Evolutionary conservation across 2,329 filamentous ascomycete genomes (phyloP).

Genomic region (Fusarium staphyleae): DNA sequence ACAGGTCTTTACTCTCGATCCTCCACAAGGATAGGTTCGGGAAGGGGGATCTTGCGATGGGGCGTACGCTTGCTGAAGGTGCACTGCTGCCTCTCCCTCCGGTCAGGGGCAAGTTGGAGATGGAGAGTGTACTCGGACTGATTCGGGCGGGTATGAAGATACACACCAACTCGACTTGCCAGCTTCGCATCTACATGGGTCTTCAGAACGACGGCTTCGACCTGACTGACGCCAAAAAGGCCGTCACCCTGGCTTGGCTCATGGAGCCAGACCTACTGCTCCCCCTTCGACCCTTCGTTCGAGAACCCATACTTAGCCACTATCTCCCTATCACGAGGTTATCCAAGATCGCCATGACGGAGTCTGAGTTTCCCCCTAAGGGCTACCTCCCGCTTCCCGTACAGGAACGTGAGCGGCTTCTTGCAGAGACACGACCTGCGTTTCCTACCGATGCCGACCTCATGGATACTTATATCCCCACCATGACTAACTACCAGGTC

Average conservation of each 20-base stretch:
- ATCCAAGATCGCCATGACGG: slow-evolving; percentile 13
- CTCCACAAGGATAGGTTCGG: neutral
- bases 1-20: neutral
- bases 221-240: slow-evolving; percentile 20
- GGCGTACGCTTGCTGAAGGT: neutral
- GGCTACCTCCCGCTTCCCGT: neutral
- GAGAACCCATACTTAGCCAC: neutral
- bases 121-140: slow-evolving; percentile 8
- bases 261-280: slow-evolving; percentile 22
- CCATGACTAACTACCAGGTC: slow-evolving; percentile 2
- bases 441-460: neutral
- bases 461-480: slow-evolving; percentile 16
- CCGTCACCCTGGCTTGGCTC: slow-evolving; percentile 22
- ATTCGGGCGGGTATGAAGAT: slow-evolving; percentile 28
- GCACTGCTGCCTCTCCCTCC: neutral
- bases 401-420: neutral
- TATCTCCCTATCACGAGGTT: slow-evolving; percentile 14
- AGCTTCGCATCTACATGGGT: slow-evolving; percentile 15
- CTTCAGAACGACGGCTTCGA: slow-evolving; percentile 16
- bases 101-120: slow-evolving; percentile 3
- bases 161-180: slow-evolving; percentile 39
- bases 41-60: neutral
- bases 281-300: slow-evolving; percentile 7
- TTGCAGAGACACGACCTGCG: slow-evolving; percentile 4
- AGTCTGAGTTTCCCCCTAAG: neutral